These are phyloP conservation scores for Rhinocladiella similis DNA, from an alignment of 2,329 filamentous ascomycete species.

Conservation along the genomic window DNA sequence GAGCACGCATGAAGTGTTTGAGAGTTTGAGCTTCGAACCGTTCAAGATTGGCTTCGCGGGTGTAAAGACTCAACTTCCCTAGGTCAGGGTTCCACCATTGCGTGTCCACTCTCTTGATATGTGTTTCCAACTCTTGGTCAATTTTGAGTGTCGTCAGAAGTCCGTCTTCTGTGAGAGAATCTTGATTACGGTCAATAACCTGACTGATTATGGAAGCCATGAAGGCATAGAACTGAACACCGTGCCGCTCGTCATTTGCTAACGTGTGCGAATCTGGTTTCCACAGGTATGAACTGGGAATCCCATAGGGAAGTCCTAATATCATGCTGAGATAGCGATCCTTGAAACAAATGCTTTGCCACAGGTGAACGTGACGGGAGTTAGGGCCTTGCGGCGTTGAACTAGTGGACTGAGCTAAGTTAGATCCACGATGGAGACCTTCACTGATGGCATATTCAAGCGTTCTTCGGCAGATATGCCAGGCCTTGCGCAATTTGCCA, in stretches of 20 bases:
- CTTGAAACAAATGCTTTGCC: slow-evolving; percentile 1
- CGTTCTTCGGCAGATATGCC: slow-evolving; percentile 1
- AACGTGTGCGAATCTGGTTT: background rate
- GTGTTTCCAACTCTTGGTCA: slow-evolving; percentile 2
- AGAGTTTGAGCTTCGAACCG: slow-evolving; percentile 1
- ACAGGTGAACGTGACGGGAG: background rate
- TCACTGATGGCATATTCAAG: slow-evolving; percentile 1
- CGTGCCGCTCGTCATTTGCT: too few relatives aligned
- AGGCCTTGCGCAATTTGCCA: slow-evolving; percentile 5
- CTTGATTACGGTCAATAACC: slow-evolving; percentile 2
- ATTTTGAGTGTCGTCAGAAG: background rate
- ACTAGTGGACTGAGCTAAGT: too few relatives aligned
- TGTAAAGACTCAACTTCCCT: background rate
- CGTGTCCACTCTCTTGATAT: background rate
- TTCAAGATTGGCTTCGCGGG: background rate
- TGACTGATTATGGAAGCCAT: slow-evolving; percentile 1
- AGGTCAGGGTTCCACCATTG: too few relatives aligned
- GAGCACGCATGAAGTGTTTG: background rate
- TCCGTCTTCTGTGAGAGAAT: background rate
- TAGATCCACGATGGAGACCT: background rate
- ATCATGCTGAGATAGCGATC: slow-evolving; percentile 4
- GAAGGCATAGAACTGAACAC: background rate
- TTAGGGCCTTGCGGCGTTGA: too few relatives aligned
- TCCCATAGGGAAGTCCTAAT: background rate
- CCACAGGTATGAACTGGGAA: background rate